Evolutionary conservation across 2,329 filamentous ascomycete genomes (phyloP), one percentile per base, ranked within the genome.

Genomic region (Arthroderma uncinatum): DNA sequence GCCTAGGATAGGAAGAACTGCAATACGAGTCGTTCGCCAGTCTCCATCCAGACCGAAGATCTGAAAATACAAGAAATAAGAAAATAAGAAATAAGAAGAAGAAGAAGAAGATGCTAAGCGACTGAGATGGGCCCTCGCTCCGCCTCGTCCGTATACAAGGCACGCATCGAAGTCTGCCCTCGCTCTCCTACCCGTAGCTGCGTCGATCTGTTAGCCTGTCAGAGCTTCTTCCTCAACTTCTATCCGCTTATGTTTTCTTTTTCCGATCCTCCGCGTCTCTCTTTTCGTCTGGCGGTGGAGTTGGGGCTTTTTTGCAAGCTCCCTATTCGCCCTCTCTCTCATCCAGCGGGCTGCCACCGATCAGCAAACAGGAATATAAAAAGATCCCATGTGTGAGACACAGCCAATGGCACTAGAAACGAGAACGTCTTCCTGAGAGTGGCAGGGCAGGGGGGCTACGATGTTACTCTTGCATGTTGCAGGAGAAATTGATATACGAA

Each of bases 321-420:
- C 44, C 44, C 25, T 48, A 48, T 48, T 48, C 44, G 44, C 21
- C 40, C 40, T 47, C 21, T 47, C 6, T 5, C 33, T 12, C 33
- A n/a, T 34, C 33, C 33, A 34, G 33, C 33, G 6, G 6, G 40
- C 16, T 12, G 40, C 44, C 44, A 16, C 44, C 44, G 44, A 48
- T 48, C 44, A 48, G 44, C 44, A 48, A 47, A 48, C 21, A 14
- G 44, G 44, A 48, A 14, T 48, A 48, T 48, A 48, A 28, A 48
- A 48, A 48, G 44, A 48, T 48, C 44, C 44, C 44, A 48, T 48
- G 44, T 48, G 44, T 30, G 23, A 48, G 44, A 48, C 21, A 48
- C 23, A 28, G 44, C 44, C 44, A 48, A 48, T 48, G 2, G 23
- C 4, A 40, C 37, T 2, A 40, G 14, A 40, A n/a, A n/a, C n/a